These are phyloP conservation scores for Yamadazyma endophytica DNA, from an alignment of 805 yeast genomes.

Conservation along the genomic window DNA sequence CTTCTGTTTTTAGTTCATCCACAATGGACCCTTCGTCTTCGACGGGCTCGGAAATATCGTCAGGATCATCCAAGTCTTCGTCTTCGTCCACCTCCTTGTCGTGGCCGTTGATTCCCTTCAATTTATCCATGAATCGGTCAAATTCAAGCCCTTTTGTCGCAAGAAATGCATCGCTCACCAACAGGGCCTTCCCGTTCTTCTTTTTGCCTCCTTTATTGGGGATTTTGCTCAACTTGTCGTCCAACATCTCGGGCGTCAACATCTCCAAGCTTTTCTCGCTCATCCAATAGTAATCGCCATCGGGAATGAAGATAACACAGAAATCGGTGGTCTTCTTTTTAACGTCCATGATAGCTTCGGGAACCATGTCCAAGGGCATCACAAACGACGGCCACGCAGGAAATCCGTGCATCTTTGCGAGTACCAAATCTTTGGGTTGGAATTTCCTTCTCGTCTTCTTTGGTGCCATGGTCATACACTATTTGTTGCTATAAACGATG, in stretches of 20 bases:
- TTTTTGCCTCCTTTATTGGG: constrained; percentile 11
- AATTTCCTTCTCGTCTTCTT: constrained; percentile 19
- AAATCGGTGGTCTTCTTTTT: constrained; percentile 31
- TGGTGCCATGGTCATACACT: constrained; percentile 27
- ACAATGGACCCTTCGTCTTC: constrained; percentile 11
- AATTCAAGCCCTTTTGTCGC: constrained; percentile 35
- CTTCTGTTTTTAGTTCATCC: constrained; percentile 6
- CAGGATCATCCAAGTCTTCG: constrained; percentile 14
- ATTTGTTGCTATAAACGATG: not conserved
- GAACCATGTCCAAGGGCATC: constrained; percentile 36
- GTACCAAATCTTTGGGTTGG: constrained; percentile 35
- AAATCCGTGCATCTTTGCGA: constrained; percentile 42
- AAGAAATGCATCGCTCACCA: constrained; percentile 33
- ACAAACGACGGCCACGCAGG: constrained; percentile 51
- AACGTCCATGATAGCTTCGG: constrained; percentile 29
- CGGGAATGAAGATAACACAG: constrained; percentile 45
- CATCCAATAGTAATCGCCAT: constrained; percentile 44
- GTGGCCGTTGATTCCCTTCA: constrained; percentile 15
- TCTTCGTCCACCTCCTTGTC: constrained; percentile 19
- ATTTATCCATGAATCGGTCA: constrained; percentile 31
- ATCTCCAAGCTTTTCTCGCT: constrained; percentile 33
- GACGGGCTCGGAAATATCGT: constrained; percentile 7
- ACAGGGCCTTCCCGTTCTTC: constrained; percentile 21
- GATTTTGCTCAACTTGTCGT: constrained; percentile 18
- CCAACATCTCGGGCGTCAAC: constrained; percentile 25